Evolutionary conservation across 768 basidiomycete species (phyloP), one percentile per base, ranked within the genome.

Genomic region (Tylopilus felleus): DNA sequence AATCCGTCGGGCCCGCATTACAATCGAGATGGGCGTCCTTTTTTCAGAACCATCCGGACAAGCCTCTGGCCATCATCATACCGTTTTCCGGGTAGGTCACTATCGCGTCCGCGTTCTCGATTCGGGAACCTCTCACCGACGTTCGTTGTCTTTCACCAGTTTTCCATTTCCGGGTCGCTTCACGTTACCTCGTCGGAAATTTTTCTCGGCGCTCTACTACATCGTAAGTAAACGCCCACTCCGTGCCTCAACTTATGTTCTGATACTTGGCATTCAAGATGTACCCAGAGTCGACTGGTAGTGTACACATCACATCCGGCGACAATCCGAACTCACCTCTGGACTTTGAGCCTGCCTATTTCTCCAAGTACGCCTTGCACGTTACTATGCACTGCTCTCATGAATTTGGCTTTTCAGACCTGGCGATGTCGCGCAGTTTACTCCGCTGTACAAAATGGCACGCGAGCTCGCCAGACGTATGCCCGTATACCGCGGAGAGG

Each of bases 391-490:
- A 35, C 13, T 35, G 14, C 16, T 16, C 13, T 6, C 14, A 35
- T 7, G 25, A 27, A 4, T 27, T 27, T 7, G 4, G 3, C 7
- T 27, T 35, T n/a, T 14, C 28, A 68, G 67, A 28, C 40, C 49
- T 2, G 21, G 72, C 25, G 53, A 54, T 19, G 16, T 54, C 8
- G 47, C 19, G 2, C 21, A 44, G 12, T 42, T 54, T 19, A 38
- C 8, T 8, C 4, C 80, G 74, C 71, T 62, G 0, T 86, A 85
- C 65, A 87, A 86, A 58, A 75, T 74, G 51, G 51, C 64, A 5
- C 74, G 84, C 2, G 84, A 87, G 67, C 57, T 81, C 10, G 70
- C 72, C 5, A 77, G 85, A 29, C 79, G 85, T 13, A 79, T 85
- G 77, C 61, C 71, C 6, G 47, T 46, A 4, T 68, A 65, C 46